Base-by-base conservation (phyloP, 139 green algal genomes). In the Coelastrella sp. region DNA sequence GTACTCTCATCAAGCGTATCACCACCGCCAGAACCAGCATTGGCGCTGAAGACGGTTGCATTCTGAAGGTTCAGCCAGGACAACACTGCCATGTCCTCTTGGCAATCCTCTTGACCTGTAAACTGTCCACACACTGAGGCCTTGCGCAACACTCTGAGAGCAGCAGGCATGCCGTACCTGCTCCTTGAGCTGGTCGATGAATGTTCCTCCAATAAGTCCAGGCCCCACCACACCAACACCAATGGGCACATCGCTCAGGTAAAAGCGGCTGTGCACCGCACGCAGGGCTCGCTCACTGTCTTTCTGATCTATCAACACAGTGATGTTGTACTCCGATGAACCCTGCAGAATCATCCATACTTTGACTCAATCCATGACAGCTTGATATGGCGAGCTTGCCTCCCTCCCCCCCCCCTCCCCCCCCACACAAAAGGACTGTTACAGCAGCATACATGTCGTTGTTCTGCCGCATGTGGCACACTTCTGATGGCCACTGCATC, bases 281-380 rank as follows among this genome's bases (percentile, higher is more conserved):
- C 96, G 91, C 90, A 99, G 93, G 11, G 96, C 97, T 14, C 94
- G 91, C 79, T 94, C 93, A 63, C 85, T 92, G 86, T 96, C 93
- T 6, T 78, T 91, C 93, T 98, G 94, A 82, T 99, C 94, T 19
- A 99, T 95, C 70, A 99, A 93, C 60, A 98, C 95, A 14, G 98
- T 99, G 94, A 99, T 99, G 95, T 99, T 99, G 97, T 99, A 99
- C 95, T 99, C 98, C 4, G 92, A 97, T 78, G 92, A 96, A 73
- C 98, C 98, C 95, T 99, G 97, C 74, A 80, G 25, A 14, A 58
- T 0, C 63, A 72, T 49, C 3, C 1, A 5, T 49, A 3, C 1
- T 5, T 49, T 49, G 63, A 17, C 63, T 22, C 63, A 70, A 70
- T 14, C 63, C 15, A 17, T 70, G 63, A 17, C 63, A 70, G 63